Evolutionary conservation across 495 filamentous ascomycete species (phyloP).

Genomic region (Aspergillus ostianus): DNA sequence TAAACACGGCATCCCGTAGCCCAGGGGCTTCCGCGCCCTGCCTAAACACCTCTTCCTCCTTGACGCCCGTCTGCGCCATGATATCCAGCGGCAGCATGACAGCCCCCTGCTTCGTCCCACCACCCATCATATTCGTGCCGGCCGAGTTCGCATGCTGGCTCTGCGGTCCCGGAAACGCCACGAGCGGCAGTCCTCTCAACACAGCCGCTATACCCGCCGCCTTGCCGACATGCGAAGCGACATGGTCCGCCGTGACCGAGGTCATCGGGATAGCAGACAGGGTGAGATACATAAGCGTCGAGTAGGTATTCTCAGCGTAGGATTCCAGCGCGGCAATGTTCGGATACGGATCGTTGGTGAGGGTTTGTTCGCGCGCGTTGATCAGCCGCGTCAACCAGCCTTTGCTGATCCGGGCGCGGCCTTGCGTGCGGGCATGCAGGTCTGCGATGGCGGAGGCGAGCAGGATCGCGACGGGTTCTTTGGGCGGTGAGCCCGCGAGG

Average conservation of each 20-base stretch:
- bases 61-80: slow-evolving; percentile 75
- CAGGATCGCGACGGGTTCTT: slow-evolving; percentile 87
- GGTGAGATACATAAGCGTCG: slow-evolving; percentile 86
- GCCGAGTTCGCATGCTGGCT: slow-evolving; percentile 43
- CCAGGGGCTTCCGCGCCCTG: slow-evolving; percentile 73
- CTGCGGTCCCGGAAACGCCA: slow-evolving; percentile 73
- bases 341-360: slow-evolving; percentile 79
- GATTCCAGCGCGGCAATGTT: slow-evolving; percentile 71
- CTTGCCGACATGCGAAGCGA: slow-evolving; percentile 93
- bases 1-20: slow-evolving; percentile 84
- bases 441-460: slow-evolving; percentile 66
- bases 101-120: slow-evolving; percentile 54
- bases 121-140: slow-evolving; percentile 30
- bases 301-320: slow-evolving; percentile 93
- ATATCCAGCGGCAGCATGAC: slow-evolving; percentile 83
- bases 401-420: slow-evolving; percentile 63
- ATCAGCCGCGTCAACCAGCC: slow-evolving; percentile 81
- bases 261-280: slow-evolving; percentile 71
- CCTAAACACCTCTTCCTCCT: slow-evolving; percentile 85
- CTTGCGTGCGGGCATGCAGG: slow-evolving; percentile 53
- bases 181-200: slow-evolving; percentile 75
- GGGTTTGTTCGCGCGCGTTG: slow-evolving; percentile 72
- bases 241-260: slow-evolving; percentile 83
- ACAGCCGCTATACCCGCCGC: slow-evolving; percentile 83
- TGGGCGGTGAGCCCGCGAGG: slow-evolving; percentile 71